These are phyloP conservation scores for Penicillium sp. DNA, from an alignment of 2,329 filamentous ascomycete species.

Conservation along the genomic window DNA sequence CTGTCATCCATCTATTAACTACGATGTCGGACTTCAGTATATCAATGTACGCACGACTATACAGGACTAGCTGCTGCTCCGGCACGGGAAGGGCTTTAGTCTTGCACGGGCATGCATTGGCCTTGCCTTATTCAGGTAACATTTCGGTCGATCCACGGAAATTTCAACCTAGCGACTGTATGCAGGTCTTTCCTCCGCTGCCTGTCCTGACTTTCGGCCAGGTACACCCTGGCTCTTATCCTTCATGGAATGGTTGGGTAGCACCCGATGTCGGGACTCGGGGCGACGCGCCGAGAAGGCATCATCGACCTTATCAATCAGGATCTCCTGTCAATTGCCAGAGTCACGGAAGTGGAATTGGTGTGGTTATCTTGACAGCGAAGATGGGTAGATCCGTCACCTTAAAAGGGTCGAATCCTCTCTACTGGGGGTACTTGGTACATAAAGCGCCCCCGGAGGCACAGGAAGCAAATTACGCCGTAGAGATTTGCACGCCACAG, in stretches of 20 bases:
- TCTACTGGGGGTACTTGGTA: background rate
- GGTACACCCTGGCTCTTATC: background rate
- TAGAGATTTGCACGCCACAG: slow-evolving; percentile 5
- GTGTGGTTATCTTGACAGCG: background rate
- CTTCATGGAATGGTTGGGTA: background rate
- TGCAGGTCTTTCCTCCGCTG: background rate
- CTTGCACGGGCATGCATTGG: background rate
- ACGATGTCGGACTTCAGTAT: background rate
- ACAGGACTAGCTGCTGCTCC: background rate
- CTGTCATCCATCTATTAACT: background rate
- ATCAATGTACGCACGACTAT: background rate
- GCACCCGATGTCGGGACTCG: background rate
- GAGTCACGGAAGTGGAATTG: background rate
- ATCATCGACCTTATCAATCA: background rate
- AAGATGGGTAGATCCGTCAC: slow-evolving; percentile 9
- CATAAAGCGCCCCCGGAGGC: background rate
- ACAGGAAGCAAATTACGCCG: background rate
- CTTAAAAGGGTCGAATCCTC: no score
- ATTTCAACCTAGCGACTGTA: background rate
- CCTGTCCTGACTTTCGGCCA: background rate
- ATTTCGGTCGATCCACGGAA: background rate
- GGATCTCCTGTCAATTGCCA: background rate
- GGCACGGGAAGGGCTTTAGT: background rate
- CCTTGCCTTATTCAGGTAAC: background rate
- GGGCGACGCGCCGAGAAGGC: background rate